A percentile compares a stretch with the other conserved stretches of the same genome.
Evolutionary conservation across 73 alveolate genomes (phyloP).

Genomic region (Paramecium tetraurelia): DNA sequence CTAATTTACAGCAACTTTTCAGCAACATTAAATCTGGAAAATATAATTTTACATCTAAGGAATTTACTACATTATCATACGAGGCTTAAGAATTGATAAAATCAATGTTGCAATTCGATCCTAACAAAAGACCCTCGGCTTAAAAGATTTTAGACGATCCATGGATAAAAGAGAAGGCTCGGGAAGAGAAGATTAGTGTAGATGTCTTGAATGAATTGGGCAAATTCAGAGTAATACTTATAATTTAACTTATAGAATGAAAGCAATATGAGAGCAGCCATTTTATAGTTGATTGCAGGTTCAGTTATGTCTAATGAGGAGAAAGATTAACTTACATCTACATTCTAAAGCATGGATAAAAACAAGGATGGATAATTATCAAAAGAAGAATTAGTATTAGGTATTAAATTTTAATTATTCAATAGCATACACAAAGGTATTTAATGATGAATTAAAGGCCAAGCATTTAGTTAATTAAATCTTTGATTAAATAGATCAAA

Average conservation of each 20-base stretch:
- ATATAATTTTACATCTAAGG: background rate
- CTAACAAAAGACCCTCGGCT: slow-evolving; percentile 46
- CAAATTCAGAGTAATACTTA: background rate
- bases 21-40: slow-evolving; percentile 13
- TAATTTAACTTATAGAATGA: background rate
- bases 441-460: slow-evolving; percentile 36
- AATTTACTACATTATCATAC: background rate
- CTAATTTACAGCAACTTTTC: background rate
- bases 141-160: slow-evolving; percentile 38
- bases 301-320: slow-evolving; percentile 49
- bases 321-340: background rate
- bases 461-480: slow-evolving; percentile 24
- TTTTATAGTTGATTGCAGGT: slow-evolving; percentile 10
- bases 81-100: slow-evolving; percentile 45
- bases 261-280: slow-evolving; percentile 47
- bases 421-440: background rate
- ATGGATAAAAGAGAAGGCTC: slow-evolving; percentile 48
- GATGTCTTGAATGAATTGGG: background rate
- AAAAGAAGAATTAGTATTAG: slow-evolving; percentile 45
- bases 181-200: slow-evolving; percentile 6
- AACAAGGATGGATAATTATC: slow-evolving; percentile 50
- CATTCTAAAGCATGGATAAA: slow-evolving; percentile 56
- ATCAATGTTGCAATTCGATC: slow-evolving; percentile 15
- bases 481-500: slow-evolving; percentile 17
- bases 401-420: background rate